These are phyloP conservation scores for Nemophila menziesii DNA, from an alignment of 257 asterid genomes.

Conservation along the genomic window DNA sequence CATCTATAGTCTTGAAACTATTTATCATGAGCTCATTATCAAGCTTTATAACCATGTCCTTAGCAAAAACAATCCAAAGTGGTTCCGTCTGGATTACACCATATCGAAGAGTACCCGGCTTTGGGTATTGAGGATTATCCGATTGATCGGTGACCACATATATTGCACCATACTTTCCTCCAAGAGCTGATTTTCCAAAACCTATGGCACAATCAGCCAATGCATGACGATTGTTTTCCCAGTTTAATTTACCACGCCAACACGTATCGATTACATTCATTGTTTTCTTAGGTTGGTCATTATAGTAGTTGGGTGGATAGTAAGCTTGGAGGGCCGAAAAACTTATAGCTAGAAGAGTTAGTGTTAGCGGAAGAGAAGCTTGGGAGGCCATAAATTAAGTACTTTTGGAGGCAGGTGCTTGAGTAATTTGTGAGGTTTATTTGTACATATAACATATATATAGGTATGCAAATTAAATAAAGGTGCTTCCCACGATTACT, in stretches of 20 bases:
- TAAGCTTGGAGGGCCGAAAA: too few species aligned
- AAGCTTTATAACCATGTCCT: conserved; percentile 50
- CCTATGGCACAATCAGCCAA: conserved; percentile 68
- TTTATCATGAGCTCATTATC: conserved; percentile 51
- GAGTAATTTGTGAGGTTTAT: too few species aligned
- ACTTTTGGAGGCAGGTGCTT: too few species aligned
- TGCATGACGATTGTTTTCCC: conserved; percentile 57
- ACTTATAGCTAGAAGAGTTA: too few species aligned
- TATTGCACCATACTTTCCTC: conserved; percentile 49
- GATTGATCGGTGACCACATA: conserved; percentile 54
- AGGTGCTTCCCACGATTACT: too few species aligned
- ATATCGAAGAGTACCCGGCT: conserved; percentile 61
- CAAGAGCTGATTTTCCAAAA: conserved; percentile 49
- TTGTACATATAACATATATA: too few species aligned
- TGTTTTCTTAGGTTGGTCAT: conserved; percentile 5
- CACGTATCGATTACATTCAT: conserved; percentile 63
- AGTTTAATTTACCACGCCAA: conserved; percentile 53
- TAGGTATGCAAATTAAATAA: too few species aligned
- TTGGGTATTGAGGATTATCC: conserved; percentile 45
- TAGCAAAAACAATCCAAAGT: conserved; percentile 55
- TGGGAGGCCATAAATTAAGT: too few species aligned
- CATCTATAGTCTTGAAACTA: conserved; percentile 84
- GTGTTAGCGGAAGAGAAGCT: too few species aligned
- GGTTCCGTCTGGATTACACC: conserved; percentile 61
- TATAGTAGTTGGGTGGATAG: too few species aligned